Base-by-base conservation (phyloP, 2,329 filamentous ascomycete species). In the Cercospora janseana region DNA sequence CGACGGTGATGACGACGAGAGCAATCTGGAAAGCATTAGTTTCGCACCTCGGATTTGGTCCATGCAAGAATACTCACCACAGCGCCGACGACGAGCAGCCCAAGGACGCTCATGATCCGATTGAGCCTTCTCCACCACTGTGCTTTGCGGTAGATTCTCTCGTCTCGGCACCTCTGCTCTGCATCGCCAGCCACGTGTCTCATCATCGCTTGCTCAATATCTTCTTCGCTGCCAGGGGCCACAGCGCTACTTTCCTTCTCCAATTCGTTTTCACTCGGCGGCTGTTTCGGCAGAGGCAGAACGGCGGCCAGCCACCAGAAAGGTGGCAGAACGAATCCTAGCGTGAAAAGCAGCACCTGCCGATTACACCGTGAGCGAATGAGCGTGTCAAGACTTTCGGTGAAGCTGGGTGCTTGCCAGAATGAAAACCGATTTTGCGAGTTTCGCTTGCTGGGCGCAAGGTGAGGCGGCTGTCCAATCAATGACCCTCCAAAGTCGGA, bases 121-220 rank as follows among this genome's bases (percentile, higher is more conserved):
- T 70, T 70, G 45, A 69, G 52, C 37, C 58, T 61, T 44, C 67
- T 55, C 67, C 67, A 70, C 67, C 67, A 70, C 32, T 57, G 60
- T 4, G 66, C 67, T 52, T 69, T 69, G 21, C 62, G 31, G 42
- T 58, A 69, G 12, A 44, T 43, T 42, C 58, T 57, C 58, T 69
- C 66, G 29, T 66, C 63, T 13, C 59, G 52, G 66, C 64, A 68
- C 42, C 59, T 54, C 41, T 52, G 46, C 49, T 62, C 62, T 0
- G 55, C 58, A 47, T 64, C 63, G 7, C 60, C 62, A 10, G 62
- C 63, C 29, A 61, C 60, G 42, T 65, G 63, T 47, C 59, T 56
- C 55, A 61, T 60, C 57, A 65, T 60, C 2, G 60, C 63, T 20
- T 48, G 55, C 48, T 52, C 51, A 2, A 66, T 52, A 41, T 68